Evolutionary conservation across 1,284 basidiomycete genomes (phyloP).

Genomic region (Cryptococcus hybrid): DNA sequence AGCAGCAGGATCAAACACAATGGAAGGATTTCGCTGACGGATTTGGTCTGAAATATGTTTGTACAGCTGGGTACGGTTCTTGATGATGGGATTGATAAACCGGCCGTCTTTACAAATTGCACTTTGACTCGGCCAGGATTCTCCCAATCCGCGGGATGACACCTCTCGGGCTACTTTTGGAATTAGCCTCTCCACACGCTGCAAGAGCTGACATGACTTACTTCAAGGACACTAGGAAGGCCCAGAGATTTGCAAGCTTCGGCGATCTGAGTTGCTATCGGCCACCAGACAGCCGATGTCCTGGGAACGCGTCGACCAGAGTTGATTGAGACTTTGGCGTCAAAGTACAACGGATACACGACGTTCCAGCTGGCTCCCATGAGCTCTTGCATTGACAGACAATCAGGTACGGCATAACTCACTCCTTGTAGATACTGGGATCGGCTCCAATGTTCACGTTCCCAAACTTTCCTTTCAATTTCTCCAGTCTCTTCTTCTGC

Average conservation of each 20-base stretch:
- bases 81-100: conserved; percentile 67
- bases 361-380: conserved; percentile 73
- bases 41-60: conserved; percentile 73
- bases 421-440: conserved; percentile 47
- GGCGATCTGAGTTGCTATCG: conserved; percentile 85
- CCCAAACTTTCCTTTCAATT: conserved; percentile 43
- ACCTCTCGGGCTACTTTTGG: conserved; percentile 58
- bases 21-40: conserved; percentile 68
- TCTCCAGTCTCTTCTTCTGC: conserved; percentile 48
- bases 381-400: neutral
- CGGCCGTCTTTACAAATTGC: conserved; percentile 78
- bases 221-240: conserved; percentile 79
- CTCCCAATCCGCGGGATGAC: conserved; percentile 93
- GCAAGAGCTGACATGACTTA: conserved; percentile 35
- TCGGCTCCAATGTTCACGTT: conserved; percentile 34
- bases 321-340: conserved; percentile 84
- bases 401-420: conserved; percentile 12
- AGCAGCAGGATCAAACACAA: conserved; percentile 57
- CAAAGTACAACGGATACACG: conserved; percentile 95
- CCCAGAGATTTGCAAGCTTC: conserved; percentile 75
- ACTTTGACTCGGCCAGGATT: conserved; percentile 92
- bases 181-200: neutral
- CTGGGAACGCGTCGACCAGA: conserved; percentile 80
- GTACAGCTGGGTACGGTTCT: conserved; percentile 83
- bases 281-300: conserved; percentile 86